A percentile compares a stretch with the other conserved stretches of the same genome.
Evolutionary conservation across 768 basidiomycete species (phyloP).

Genomic region (Russula lepida): DNA sequence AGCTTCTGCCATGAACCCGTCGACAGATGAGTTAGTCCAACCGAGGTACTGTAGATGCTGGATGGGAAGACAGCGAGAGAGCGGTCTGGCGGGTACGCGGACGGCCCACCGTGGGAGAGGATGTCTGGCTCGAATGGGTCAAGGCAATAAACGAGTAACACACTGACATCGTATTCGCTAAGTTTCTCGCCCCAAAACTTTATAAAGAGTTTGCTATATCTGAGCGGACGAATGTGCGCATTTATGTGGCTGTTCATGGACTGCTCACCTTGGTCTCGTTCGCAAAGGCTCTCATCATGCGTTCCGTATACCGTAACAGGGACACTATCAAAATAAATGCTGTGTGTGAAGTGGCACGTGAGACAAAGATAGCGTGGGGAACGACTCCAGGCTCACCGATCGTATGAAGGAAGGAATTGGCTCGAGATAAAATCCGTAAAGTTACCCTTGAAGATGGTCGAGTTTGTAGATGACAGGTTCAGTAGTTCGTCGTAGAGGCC

Average conservation of each 20-base stretch:
- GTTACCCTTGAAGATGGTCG: conserved; percentile 30
- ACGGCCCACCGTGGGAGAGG: conserved; percentile 15
- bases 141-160: conserved; percentile 33
- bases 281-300: background rate
- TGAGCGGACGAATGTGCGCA: too few species aligned
- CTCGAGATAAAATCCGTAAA: conserved; percentile 31
- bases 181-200: conserved; percentile 41
- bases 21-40: conserved; percentile 35
- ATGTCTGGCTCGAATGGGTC: conserved; percentile 11
- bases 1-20: conserved; percentile 23
- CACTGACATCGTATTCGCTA: conserved; percentile 31
- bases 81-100: conserved; percentile 20
- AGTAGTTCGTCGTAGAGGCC: conserved; percentile 43
- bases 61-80: conserved; percentile 5
- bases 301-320: background rate
- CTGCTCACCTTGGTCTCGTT: conserved; percentile 8
- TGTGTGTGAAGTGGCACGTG: conserved; percentile 13
- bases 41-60: conserved; percentile 31
- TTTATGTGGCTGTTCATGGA: too few species aligned
- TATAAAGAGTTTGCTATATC: conserved; percentile 18
- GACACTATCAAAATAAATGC: background rate
- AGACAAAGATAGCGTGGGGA: background rate
- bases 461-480: conserved; percentile 30
- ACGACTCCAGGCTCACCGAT: conserved; percentile 5
- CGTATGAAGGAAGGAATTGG: conserved; percentile 24